phyloP scores from a whole-genome alignment of 106 monocot species.

The Allium cepa region DNA sequence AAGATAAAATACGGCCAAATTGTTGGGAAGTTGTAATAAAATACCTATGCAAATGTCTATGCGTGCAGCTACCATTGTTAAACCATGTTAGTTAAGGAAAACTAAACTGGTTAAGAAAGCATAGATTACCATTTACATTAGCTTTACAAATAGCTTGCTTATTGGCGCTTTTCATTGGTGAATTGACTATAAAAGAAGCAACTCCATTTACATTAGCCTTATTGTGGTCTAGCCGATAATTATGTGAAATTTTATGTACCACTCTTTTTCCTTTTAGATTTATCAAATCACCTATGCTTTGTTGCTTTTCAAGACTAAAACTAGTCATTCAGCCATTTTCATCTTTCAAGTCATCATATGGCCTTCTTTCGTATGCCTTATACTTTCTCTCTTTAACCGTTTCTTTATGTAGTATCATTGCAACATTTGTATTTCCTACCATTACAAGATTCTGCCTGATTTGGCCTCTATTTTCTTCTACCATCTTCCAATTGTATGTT shows the following conservation, averaged over 20 bases:
- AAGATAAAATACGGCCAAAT: too few species aligned
- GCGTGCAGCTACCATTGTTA: too few species aligned
- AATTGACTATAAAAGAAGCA: slow-evolving; percentile 41
- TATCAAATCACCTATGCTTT: not conserved
- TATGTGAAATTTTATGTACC: slow-evolving; percentile 7
- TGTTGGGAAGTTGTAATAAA: too few species aligned
- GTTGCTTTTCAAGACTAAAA: slow-evolving; percentile 10
- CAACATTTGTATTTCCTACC: not conserved
- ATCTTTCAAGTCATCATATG: slow-evolving; percentile 6
- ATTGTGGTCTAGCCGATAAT: slow-evolving; percentile 3
- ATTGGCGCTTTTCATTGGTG: slow-evolving; percentile 21
- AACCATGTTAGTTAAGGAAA: slow-evolving; percentile 56
- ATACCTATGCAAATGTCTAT: too few species aligned
- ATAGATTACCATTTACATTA: slow-evolving; percentile 8
- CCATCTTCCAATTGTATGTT: too few species aligned
- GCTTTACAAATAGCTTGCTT: not conserved
- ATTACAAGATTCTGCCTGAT: not conserved
- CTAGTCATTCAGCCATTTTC: slow-evolving; percentile 8
- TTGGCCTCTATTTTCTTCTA: not conserved
- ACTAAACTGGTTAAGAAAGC: slow-evolving; percentile 42
- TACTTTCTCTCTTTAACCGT: slow-evolving; percentile 22
- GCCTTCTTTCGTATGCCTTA: slow-evolving; percentile 31
- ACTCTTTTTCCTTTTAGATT: slow-evolving; percentile 16
- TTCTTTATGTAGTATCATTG: not conserved
- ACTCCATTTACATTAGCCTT: slow-evolving; percentile 13